Evolutionary conservation across 169 alveolate genomes (phyloP).

Genomic region (Babesia divergens): DNA sequence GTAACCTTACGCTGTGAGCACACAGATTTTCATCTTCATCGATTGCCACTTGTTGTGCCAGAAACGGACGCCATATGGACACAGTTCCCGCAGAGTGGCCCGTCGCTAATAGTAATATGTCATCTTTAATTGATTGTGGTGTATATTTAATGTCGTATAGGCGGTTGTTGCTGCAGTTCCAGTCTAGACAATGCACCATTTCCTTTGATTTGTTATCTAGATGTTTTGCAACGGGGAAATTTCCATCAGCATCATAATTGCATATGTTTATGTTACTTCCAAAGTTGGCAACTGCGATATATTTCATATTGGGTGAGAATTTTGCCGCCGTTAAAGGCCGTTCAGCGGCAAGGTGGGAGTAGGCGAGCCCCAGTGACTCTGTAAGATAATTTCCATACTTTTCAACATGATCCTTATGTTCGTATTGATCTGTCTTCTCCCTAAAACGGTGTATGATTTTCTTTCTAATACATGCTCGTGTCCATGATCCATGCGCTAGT

Average conservation of each 20-base stretch:
- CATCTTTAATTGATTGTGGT: conserved; percentile 42
- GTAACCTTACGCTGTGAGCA: conserved; percentile 58
- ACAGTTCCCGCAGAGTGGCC: conserved; percentile 73
- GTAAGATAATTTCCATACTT: conserved; percentile 65
- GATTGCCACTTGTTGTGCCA: not conserved
- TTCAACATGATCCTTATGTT: conserved; percentile 69
- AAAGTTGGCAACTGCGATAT: conserved; percentile 56
- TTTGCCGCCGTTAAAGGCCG: conserved; percentile 76
- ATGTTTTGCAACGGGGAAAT: conserved; percentile 56
- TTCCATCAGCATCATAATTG: conserved; percentile 45
- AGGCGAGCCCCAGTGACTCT: conserved; percentile 56
- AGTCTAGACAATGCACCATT: conserved; percentile 72
- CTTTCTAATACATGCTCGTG: conserved; percentile 39
- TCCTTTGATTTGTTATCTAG: conserved; percentile 68
- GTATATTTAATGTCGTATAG: conserved; percentile 48
- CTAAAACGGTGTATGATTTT: conserved; percentile 64
- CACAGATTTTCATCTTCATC: conserved; percentile 12
- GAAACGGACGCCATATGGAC: conserved; percentile 72
- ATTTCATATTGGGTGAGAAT: conserved; percentile 71
- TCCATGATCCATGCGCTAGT: conserved; percentile 52
- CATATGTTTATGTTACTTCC: conserved; percentile 62
- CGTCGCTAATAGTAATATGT: conserved; percentile 63
- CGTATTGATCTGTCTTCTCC: conserved; percentile 57
- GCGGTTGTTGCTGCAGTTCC: conserved; percentile 67
- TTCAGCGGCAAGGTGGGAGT: conserved; percentile 73